Percentiles rank a stretch among this genome's conserved stretches.
phyloP scores from a whole-genome alignment of 305 asterid species.

The Galium porrigens region DNA sequence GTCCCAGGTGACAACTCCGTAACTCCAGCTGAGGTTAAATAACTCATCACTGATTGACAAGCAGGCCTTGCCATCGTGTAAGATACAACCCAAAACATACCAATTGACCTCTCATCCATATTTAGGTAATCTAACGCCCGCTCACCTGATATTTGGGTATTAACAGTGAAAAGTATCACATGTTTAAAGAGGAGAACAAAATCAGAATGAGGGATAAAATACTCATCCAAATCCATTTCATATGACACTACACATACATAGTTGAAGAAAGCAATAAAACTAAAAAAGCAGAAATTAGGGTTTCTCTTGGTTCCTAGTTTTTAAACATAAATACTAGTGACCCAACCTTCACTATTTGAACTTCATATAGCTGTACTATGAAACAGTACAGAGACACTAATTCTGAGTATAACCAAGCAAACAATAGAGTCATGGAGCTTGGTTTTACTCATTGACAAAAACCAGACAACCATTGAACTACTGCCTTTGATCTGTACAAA shows the following conservation, averaged over 20 bases:
- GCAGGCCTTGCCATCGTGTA: constrained; percentile 98
- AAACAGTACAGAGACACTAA: neutral
- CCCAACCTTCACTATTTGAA: neutral
- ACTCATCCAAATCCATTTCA: neutral
- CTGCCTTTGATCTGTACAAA: neutral
- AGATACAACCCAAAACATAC: constrained; percentile 99
- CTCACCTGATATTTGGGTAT: constrained; percentile 47
- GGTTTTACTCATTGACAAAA: neutral
- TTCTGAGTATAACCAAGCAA: neutral
- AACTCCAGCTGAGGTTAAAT: constrained; percentile 81
- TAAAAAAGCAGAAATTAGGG: neutral
- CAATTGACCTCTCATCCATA: constrained; percentile 92
- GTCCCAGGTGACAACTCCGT: constrained; percentile 66
- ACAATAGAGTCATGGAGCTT: neutral
- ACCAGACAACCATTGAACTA: neutral
- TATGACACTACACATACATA: neutral
- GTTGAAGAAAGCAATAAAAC: neutral
- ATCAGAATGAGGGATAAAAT: neutral
- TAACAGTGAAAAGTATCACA: neutral
- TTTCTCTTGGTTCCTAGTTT: neutral
- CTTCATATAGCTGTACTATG: neutral
- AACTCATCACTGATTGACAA: constrained; percentile 77
- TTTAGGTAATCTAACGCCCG: constrained; percentile 85
- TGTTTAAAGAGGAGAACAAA: constrained; percentile 9
- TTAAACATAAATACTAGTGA: neutral